A percentile compares a stretch with the other conserved stretches of the same genome.
Conservation (phyloP, 2,329 filamentous ascomycete species). For the Alternaria brassicae region DNA sequence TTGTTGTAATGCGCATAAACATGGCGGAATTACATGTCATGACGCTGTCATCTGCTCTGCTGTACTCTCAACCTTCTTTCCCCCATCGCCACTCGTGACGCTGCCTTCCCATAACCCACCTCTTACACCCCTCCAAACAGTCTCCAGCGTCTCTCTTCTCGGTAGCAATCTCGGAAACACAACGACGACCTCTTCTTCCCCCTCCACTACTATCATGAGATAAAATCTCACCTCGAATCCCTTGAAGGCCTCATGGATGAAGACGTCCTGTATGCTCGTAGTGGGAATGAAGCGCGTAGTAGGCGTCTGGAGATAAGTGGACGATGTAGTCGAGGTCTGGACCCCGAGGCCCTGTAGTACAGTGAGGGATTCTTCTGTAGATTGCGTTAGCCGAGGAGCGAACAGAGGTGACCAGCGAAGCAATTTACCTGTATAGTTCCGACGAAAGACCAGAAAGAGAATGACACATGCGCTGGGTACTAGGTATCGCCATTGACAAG, state of each 20-base stretch:
- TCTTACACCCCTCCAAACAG: conserved; percentile 86
- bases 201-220: conserved; percentile 86
- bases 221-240: conserved; percentile 93
- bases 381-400: conserved; percentile 27
- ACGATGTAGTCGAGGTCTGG: conserved; percentile 78
- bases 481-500: conserved; percentile 54
- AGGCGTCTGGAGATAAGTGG: conserved; percentile 69
- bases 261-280: conserved; percentile 87
- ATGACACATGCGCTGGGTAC: conserved; percentile 49
- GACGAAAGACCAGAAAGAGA: conserved; percentile 55
- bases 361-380: conserved; percentile 79
- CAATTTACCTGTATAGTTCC: conserved; percentile 59
- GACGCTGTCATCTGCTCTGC: background rate
- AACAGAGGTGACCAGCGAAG: background rate
- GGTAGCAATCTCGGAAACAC: conserved; percentile 89
- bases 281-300: conserved; percentile 86
- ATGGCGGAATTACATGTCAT: too few species aligned
- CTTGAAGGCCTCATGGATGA: conserved; percentile 93
- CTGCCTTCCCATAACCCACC: conserved; percentile 78
- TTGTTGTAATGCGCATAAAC: too few species aligned
- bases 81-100: background rate
- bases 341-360: conserved; percentile 89
- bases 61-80: background rate
- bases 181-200: conserved; percentile 88
- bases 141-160: conserved; percentile 75